These are phyloP conservation scores for Harrya chromipes DNA, from an alignment of 768 basidiomycete genomes.

Conservation along the genomic window DNA sequence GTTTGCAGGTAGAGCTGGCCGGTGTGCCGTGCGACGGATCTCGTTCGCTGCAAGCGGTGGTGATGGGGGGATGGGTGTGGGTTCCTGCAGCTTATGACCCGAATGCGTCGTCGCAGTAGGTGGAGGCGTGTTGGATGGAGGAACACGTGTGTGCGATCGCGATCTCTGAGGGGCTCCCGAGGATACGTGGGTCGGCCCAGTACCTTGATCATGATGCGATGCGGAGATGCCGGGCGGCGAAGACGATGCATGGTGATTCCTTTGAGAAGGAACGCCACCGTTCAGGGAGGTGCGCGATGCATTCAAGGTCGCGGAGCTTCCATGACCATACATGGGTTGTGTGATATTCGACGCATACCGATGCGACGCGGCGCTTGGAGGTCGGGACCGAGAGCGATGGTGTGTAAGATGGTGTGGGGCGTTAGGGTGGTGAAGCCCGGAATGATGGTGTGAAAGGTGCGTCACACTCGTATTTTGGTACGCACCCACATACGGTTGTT, in stretches of 20 bases:
- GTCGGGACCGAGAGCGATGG: conserved; percentile 26
- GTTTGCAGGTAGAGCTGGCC: conserved; percentile 23
- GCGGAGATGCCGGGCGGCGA: conserved; percentile 8
- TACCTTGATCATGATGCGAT: conserved; percentile 6
- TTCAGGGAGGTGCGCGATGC: conserved; percentile 22
- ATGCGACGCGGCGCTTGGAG: conserved; percentile 31
- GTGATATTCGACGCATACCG: conserved; percentile 28
- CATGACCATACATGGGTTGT: conserved; percentile 24
- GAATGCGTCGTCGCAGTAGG: not conserved
- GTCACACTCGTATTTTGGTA: conserved; percentile 13
- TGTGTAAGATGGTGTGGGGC: conserved; percentile 18
- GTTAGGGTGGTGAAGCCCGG: conserved; percentile 10
- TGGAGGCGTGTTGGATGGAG: conserved; percentile 1
- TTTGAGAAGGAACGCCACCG: conserved; percentile 10
- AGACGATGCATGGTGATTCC: conserved; percentile 8
- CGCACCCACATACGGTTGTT: conserved; percentile 1
- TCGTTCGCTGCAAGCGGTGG: conserved; percentile 12
- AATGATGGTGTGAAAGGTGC: conserved; percentile 12
- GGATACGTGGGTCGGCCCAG: conserved; percentile 1
- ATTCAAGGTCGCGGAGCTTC: conserved; percentile 18
- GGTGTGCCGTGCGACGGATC: conserved; percentile 17
- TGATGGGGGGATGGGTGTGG: not conserved
- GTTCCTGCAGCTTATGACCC: not conserved
- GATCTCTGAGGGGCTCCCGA: conserved; percentile 19
- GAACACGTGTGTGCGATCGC: conserved; percentile 11